These are phyloP conservation scores for Rhizophlyctis rosea DNA, from an alignment of 192 early-diverging fungal genomes.

Conservation along the genomic window DNA sequence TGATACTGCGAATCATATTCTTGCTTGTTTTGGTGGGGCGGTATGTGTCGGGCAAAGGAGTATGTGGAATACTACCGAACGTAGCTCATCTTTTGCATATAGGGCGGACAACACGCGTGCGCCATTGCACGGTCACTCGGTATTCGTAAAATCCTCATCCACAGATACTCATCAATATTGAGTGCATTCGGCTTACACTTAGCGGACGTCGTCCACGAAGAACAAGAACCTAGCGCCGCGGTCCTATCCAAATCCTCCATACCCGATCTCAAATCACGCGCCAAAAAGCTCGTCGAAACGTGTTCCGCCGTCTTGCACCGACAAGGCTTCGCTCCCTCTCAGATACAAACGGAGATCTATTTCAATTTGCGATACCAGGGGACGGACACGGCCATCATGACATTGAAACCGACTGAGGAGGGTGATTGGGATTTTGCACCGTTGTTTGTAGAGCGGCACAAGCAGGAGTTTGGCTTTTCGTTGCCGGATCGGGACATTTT, in stretches of 20 bases:
- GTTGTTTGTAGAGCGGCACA: slow-evolving; percentile 72
- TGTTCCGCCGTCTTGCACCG: slow-evolving; percentile 51
- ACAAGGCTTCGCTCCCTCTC: slow-evolving; percentile 66
- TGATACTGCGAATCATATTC: slow-evolving; percentile 74
- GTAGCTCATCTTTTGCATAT: not conserved
- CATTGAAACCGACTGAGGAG: slow-evolving; percentile 55
- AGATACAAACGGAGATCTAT: slow-evolving; percentile 65
- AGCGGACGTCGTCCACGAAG: slow-evolving; percentile 91
- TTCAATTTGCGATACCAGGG: slow-evolving; percentile 91
- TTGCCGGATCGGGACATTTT: slow-evolving; percentile 76
- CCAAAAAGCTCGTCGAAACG: slow-evolving; percentile 39
- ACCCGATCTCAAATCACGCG: slow-evolving; percentile 46
- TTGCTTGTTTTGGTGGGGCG: slow-evolving; percentile 94
- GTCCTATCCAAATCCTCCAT: slow-evolving; percentile 24
- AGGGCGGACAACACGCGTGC: slow-evolving; percentile 93
- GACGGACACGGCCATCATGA: slow-evolving; percentile 92
- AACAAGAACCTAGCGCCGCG: slow-evolving; percentile 65
- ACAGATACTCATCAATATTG: slow-evolving; percentile 87
- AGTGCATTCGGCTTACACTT: slow-evolving; percentile 87
- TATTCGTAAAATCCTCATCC: slow-evolving; percentile 80
- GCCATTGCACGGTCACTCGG: slow-evolving; percentile 86
- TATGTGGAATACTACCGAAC: not conserved
- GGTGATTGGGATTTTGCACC: slow-evolving; percentile 62
- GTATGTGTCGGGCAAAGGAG: slow-evolving; percentile 1
- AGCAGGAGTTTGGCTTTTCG: slow-evolving; percentile 95